Evolutionary conservation across 176 grass and related monocot genomes (phyloP).

Genomic region (Lolium multiflorum): DNA sequence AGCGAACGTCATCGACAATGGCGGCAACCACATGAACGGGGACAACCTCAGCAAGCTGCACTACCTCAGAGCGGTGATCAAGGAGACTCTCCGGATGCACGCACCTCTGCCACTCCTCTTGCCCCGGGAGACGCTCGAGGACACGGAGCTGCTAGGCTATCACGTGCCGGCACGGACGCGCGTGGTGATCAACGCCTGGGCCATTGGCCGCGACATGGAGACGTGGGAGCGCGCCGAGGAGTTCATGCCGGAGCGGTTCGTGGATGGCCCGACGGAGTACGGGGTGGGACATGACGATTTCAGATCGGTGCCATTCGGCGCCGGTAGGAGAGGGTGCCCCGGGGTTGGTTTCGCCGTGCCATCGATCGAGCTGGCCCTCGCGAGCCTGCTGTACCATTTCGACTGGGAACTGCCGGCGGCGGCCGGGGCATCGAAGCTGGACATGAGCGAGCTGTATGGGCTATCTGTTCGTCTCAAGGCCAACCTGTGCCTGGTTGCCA

Average conservation of each 20-base stretch:
- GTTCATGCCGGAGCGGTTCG: slow-evolving; percentile 60
- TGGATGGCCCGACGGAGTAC: not conserved
- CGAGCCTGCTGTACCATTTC: slow-evolving; percentile 34
- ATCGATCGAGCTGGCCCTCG: slow-evolving; percentile 36
- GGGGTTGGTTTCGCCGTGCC: slow-evolving; percentile 42
- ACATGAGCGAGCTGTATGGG: slow-evolving; percentile 42
- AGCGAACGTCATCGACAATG: not conserved
- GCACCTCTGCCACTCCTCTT: slow-evolving; percentile 34
- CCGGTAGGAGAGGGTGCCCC: slow-evolving; percentile 57
- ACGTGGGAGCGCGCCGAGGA: slow-evolving; percentile 52
- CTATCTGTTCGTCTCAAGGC: slow-evolving; percentile 30
- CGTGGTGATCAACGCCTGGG: slow-evolving; percentile 62
- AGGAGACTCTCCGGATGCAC: slow-evolving; percentile 55
- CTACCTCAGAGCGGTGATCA: slow-evolving; percentile 49
- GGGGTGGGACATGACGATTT: slow-evolving; percentile 42
- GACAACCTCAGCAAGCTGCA: not conserved
- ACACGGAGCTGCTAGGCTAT: slow-evolving; percentile 40
- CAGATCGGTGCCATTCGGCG: slow-evolving; percentile 57
- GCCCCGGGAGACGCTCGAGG: slow-evolving; percentile 43
- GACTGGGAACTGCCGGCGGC: slow-evolving; percentile 42
- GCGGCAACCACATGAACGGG: not conserved
- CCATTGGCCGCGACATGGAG: slow-evolving; percentile 38
- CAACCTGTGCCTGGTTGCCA: not conserved
- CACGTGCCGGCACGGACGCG: slow-evolving; percentile 40
- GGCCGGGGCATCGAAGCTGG: not conserved